These are phyloP conservation scores for Urtica urens DNA, from an alignment of 306 rosid species.

Conservation along the genomic window DNA sequence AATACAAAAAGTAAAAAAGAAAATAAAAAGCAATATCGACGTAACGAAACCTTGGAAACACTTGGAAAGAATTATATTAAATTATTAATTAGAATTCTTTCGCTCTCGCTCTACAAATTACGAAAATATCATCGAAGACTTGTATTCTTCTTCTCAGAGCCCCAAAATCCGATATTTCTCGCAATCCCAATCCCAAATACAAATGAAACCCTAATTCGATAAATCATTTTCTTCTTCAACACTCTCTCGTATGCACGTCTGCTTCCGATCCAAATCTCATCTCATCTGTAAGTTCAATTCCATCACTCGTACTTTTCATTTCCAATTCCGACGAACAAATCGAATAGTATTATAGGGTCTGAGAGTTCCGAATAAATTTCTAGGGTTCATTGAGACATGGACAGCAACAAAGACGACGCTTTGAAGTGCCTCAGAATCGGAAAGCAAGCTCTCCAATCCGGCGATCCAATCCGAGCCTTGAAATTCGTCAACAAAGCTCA, in stretches of 20 bases:
- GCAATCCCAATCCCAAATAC: not conserved
- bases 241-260: not conserved
- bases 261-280: not conserved
- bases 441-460: slow-evolving; percentile 52
- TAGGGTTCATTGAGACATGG: slow-evolving; percentile 33
- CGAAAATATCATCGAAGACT: too few species aligned
- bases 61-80: too few species aligned
- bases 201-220: slow-evolving; percentile 31
- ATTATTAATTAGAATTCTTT: too few species aligned
- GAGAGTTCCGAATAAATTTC: slow-evolving; percentile 2
- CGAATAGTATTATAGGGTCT: not conserved
- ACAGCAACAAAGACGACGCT: slow-evolving; percentile 92
- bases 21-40: too few species aligned
- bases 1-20: too few species aligned
- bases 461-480: slow-evolving; percentile 65
- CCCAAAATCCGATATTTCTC: slow-evolving; percentile 9
- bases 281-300: slow-evolving; percentile 36
- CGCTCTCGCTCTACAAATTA: too few species aligned
- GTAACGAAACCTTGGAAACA: too few species aligned
- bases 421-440: slow-evolving; percentile 67
- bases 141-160: not conserved
- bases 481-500: slow-evolving; percentile 74
- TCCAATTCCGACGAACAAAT: not conserved
- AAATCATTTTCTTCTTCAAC: not conserved
- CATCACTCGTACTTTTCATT: not conserved